A percentile compares a stretch with the other conserved stretches of the same genome.
Evolutionary conservation across 305 asterid species (phyloP).

Genomic region (Coffea humblotiana): DNA sequence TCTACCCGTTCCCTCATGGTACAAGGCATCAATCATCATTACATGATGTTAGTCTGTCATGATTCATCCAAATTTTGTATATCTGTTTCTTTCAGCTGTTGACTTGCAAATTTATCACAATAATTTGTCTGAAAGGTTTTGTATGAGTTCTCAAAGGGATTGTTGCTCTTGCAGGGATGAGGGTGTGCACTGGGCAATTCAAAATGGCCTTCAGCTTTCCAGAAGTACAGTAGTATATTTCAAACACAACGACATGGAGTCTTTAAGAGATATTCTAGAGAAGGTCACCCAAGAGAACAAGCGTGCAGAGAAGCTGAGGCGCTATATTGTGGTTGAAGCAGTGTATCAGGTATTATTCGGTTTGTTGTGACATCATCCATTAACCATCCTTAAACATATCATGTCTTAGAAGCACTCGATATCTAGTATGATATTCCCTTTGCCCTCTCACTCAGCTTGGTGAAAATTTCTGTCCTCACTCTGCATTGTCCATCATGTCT

Average conservation of each 20-base stretch:
- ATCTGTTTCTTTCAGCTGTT: background rate
- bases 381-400: background rate
- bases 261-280: slow-evolving; percentile 64
- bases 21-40: background rate
- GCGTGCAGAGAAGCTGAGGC: slow-evolving; percentile 83
- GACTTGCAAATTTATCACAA: no score
- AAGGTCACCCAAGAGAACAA: slow-evolving; percentile 69
- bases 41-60: background rate
- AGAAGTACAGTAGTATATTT: slow-evolving; percentile 84
- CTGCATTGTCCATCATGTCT: background rate
- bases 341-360: slow-evolving; percentile 77
- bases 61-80: background rate
- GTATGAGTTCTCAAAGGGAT: slow-evolving; percentile 18
- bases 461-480: no score
- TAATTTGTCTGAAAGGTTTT: background rate
- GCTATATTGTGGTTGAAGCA: slow-evolving; percentile 93
- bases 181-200: slow-evolving; percentile 98
- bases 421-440: background rate
- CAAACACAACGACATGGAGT: slow-evolving; percentile 85
- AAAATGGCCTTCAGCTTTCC: slow-evolving; percentile 94
- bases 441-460: no score
- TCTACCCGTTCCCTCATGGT: background rate
- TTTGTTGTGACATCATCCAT: background rate
- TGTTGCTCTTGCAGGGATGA: slow-evolving; percentile 67
- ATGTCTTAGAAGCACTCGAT: background rate